These are phyloP conservation scores for Chaetomiaceae sp. DNA, from an alignment of 2,329 filamentous ascomycete genomes.

Conservation along the genomic window DNA sequence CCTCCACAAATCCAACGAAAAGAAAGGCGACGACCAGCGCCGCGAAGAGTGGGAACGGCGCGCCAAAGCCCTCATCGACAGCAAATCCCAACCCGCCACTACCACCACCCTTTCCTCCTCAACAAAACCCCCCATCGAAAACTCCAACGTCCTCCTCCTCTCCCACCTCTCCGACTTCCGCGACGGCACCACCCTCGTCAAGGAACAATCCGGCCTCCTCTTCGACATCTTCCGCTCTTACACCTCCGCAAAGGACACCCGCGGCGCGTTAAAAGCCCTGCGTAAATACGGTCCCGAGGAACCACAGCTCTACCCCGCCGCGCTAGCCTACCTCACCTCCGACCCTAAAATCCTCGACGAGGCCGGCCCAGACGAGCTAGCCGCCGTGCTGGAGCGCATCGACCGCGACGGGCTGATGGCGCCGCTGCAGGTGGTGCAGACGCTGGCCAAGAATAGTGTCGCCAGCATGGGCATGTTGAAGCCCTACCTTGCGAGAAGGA, in stretches of 20 bases:
- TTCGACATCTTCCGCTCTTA: conserved; percentile 98
- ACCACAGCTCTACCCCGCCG: conserved; percentile 86
- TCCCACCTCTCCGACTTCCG: conserved; percentile 88
- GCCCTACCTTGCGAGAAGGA: conserved; percentile 82
- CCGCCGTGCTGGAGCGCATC: conserved; percentile 76
- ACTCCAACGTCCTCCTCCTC: conserved; percentile 86
- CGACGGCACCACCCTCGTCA: conserved; percentile 86
- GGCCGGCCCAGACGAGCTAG: conserved; percentile 76
- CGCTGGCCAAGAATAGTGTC: conserved; percentile 63
- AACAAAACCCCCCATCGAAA: conserved; percentile 64
- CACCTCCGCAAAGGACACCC: conserved; percentile 85
- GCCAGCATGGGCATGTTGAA: conserved; percentile 98
- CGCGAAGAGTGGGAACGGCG: conserved; percentile 83
- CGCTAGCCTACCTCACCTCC: conserved; percentile 88
- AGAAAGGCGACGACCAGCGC: conserved; percentile 58
- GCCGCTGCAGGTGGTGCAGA: conserved; percentile 93
- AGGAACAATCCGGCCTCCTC: conserved; percentile 85
- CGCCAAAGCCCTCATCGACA: conserved; percentile 83
- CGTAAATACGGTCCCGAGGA: conserved; percentile 89
- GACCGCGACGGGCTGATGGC: conserved; percentile 91
- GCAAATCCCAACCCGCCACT: conserved; percentile 27
- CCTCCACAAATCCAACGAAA: conserved; percentile 76
- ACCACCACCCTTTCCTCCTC: background rate
- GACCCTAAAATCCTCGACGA: conserved; percentile 76
- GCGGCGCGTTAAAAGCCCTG: conserved; percentile 82